These are phyloP conservation scores for Firmiana major DNA, from an alignment of 345 rosid species.

Conservation along the genomic window DNA sequence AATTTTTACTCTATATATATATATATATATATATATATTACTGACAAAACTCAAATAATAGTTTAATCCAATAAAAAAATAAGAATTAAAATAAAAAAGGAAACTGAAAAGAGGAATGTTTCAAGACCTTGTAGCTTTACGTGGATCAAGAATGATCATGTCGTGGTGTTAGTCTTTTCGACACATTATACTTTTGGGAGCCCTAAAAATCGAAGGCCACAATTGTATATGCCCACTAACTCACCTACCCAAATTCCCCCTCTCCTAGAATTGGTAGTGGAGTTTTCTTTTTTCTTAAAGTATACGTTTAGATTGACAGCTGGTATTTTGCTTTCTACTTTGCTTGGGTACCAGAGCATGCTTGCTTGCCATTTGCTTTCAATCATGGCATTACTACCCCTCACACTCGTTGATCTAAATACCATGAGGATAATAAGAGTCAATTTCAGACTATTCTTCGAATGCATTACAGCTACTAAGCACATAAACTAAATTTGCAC, in stretches of 20 bases:
- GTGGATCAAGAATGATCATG: background rate
- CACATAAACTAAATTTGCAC: background rate
- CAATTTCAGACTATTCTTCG: background rate
- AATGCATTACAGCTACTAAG: background rate
- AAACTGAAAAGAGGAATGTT: background rate
- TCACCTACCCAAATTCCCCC: background rate
- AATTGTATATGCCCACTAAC: slow-evolving; percentile 1
- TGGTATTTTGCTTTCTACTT: slow-evolving; percentile 12
- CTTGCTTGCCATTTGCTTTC: slow-evolving; percentile 7
- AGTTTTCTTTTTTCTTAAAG: slow-evolving; percentile 10
- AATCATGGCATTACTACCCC: background rate
- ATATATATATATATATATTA: too few relatives aligned
- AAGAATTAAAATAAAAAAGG: too few relatives aligned
- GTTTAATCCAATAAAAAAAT: background rate
- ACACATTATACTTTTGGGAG: background rate
- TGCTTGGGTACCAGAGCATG: background rate
- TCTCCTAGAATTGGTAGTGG: slow-evolving; percentile 10
- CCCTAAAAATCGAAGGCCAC: slow-evolving; percentile 11
- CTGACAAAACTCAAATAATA: background rate
- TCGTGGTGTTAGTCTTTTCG: background rate
- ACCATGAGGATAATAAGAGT: background rate
- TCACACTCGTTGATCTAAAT: background rate
- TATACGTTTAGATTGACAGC: slow-evolving; percentile 13
- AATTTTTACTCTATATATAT: too few relatives aligned
- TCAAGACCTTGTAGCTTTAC: too few relatives aligned